Evolutionary conservation across 495 filamentous ascomycete species (phyloP).

Genomic region (Aspergillus indologenus): DNA sequence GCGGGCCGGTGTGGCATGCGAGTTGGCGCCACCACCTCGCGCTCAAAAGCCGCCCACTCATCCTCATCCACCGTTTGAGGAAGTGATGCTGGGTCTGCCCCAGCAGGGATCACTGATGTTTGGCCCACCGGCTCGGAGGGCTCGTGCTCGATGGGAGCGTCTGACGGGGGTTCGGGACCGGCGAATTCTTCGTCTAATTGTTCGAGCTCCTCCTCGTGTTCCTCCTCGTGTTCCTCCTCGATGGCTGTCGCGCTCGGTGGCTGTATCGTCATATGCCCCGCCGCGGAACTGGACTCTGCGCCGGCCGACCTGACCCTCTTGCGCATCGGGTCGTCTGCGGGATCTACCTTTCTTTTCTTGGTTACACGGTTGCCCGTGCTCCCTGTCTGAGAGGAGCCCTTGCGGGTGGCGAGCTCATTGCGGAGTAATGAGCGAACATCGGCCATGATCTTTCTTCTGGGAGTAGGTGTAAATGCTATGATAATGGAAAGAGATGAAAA

Average conservation of each 20-base stretch:
- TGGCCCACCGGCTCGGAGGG: conserved; percentile 10
- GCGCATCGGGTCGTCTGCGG: conserved; percentile 43
- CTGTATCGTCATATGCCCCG: conserved; percentile 23
- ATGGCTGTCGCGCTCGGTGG: conserved; percentile 26
- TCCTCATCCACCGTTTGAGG: conserved; percentile 62
- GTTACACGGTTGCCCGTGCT: conserved; percentile 41
- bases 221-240: conserved; percentile 22
- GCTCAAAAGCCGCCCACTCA: conserved; percentile 89
- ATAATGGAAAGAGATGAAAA: background rate
- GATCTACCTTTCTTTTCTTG: conserved; percentile 58
- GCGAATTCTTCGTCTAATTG: conserved; percentile 32
- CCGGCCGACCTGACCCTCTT: conserved; percentile 46
- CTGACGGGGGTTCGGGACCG: conserved; percentile 27
- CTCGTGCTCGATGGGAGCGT: conserved; percentile 18
- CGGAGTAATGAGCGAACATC: conserved; percentile 81
- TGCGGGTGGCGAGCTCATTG: conserved; percentile 73
- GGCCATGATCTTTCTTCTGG: conserved; percentile 54
- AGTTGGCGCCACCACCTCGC: conserved; percentile 66
- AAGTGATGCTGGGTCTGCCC: conserved; percentile 13
- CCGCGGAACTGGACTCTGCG: conserved; percentile 24
- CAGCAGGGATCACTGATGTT: conserved; percentile 17
- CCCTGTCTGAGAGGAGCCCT: conserved; percentile 51
- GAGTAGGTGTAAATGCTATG: background rate
- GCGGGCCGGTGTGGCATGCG: conserved; percentile 33
- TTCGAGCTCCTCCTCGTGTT: conserved; percentile 25